Base-by-base conservation (phyloP, 805 yeast species). In the Limtongia smithiae region DNA sequence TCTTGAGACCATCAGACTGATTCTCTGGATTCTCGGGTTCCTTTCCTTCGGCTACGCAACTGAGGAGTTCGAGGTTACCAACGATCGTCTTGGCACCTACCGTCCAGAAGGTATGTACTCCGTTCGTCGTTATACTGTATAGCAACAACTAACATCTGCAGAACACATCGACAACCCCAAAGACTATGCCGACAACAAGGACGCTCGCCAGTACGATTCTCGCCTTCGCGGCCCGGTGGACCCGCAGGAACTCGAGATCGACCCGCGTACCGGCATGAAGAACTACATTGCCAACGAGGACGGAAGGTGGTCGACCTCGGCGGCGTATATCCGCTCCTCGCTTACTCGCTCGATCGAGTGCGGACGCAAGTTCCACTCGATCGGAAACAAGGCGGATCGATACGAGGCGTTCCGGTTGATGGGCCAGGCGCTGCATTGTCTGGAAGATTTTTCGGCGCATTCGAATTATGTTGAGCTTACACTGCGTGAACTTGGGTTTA, bases 381-480 rank as follows among this genome's bases (percentile, higher is more conserved):
- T 25, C 21, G 44, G 48, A 27, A 25, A 30, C 18, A 44, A 43
- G 11, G 42, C 36, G 9, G 60, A 51, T 32, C 27, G 37, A 27
- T 57, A 57, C 27, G 62, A 59, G 32, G 60, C 62, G 14, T 44
- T 59, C 31, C 41, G 63, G 12, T 31, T 59, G 4, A 48, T 59
- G 15, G 62, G 62, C 3, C 62, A 59, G 41, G 55, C 60, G 11
- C 53, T 59, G 15, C 63, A 59, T 28, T 55, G 61, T 20, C 54
- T 59, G 18, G 63, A 59, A 33, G 62, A 59, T 32, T 59, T 59
- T 33, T 46, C 62, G 18, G 61, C 63, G 11, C 61, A 60, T 37
- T 44, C 57, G 25, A 59, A 59, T 35, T 59, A 41, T 38, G 34
- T 50, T 14, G 62, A 59, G 42, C 48, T 60, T 9, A 49, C 41